Conservation (phyloP, 768 basidiomycete genomes). For the Mycena olivaceomarginata region DNA sequence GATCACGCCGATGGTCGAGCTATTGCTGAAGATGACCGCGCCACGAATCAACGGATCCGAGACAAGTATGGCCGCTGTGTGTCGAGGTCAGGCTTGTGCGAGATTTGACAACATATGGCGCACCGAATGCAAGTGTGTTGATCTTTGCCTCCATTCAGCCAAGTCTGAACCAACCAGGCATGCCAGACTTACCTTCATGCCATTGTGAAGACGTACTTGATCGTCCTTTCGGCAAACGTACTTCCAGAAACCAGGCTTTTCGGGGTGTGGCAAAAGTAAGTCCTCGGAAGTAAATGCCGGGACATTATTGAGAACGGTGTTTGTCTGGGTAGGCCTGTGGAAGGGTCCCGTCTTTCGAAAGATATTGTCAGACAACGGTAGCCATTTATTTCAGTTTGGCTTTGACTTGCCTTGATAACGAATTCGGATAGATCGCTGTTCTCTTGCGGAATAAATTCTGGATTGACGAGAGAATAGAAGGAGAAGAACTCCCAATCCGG, state of each 20-base stretch:
- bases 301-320: not conserved
- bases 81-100: not conserved
- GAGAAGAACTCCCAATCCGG: conserved; percentile 18
- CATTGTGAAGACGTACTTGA: not conserved
- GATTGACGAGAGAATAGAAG: conserved; percentile 2
- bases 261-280: conserved; percentile 3
- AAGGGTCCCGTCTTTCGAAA: not conserved
- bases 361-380: not conserved
- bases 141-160: not conserved
- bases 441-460: conserved; percentile 6
- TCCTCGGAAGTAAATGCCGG: conserved; percentile 5
- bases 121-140: conserved; percentile 21
- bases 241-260: conserved; percentile 21
- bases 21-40: conserved; percentile 1
- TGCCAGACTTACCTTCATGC: conserved; percentile 6
- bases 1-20: conserved; percentile 1
- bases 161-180: not conserved
- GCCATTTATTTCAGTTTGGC: not conserved
- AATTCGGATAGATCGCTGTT: conserved; percentile 11
- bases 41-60: conserved; percentile 21
- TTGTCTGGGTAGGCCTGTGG: conserved; percentile 11
- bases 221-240: conserved; percentile 13
- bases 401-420: conserved; percentile 8
- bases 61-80: conserved; percentile 9
- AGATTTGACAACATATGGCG: not conserved